A percentile compares a stretch with the other conserved stretches of the same genome.
Evolutionary conservation across 2,329 filamentous ascomycete species (phyloP).

Genomic region (Pseudogymnoascus verrucosus): DNA sequence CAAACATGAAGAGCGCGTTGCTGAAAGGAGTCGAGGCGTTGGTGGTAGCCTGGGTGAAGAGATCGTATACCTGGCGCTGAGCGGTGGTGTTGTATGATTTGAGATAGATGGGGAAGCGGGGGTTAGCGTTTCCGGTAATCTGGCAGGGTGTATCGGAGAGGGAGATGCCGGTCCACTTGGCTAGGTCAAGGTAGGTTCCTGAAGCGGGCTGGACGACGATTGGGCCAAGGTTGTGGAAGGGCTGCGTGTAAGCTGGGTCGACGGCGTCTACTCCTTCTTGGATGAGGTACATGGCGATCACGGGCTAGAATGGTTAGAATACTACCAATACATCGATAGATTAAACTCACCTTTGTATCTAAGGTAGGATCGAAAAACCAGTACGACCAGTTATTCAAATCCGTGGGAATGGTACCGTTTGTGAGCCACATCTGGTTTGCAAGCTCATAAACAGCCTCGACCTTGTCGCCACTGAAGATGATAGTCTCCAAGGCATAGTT

Average conservation of each 20-base stretch:
- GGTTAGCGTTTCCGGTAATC: slow-evolving; percentile 21
- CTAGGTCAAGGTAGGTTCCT: slow-evolving; percentile 40
- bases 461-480: slow-evolving; percentile 40
- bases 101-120: slow-evolving; percentile 20
- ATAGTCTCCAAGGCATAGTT: slow-evolving; percentile 36
- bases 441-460: slow-evolving; percentile 39
- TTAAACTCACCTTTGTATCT: slow-evolving; percentile 34
- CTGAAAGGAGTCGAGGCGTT: slow-evolving; percentile 25
- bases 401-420: slow-evolving; percentile 35
- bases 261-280: slow-evolving; percentile 36
- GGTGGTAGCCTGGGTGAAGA: slow-evolving; percentile 25
- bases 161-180: slow-evolving; percentile 36
- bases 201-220: slow-evolving; percentile 25
- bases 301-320: slow-evolving; percentile 24
- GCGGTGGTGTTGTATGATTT: slow-evolving; percentile 18
- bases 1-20: slow-evolving; percentile 46
- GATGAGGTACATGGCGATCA: slow-evolving; percentile 36
- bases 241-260: slow-evolving; percentile 33
- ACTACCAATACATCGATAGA: slow-evolving; percentile 13
- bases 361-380: slow-evolving; percentile 34
- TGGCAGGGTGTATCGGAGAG: slow-evolving; percentile 29
- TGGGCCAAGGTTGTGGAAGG: slow-evolving; percentile 37
- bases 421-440: slow-evolving; percentile 39
- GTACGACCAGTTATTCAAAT: slow-evolving; percentile 44
- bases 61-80: slow-evolving; percentile 22